Conservation (phyloP, 768 basidiomycete species). For the Pleurotus sapidus region DNA sequence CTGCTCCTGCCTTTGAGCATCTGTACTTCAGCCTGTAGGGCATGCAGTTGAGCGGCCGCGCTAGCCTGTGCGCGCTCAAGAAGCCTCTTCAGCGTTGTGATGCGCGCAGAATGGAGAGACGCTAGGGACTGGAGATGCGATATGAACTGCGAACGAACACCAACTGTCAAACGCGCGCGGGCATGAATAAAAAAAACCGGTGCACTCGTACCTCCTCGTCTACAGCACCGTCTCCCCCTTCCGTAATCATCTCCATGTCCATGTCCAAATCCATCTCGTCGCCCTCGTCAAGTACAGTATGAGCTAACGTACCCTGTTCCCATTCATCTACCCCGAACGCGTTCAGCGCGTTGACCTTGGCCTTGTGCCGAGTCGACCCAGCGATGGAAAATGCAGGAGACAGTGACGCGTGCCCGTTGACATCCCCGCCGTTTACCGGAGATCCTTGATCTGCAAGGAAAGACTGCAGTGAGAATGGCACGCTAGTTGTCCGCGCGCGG, state of each 20-base stretch:
- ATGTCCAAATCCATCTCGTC: slow-evolving; percentile 54
- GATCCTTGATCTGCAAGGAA: neutral
- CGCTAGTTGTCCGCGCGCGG: neutral
- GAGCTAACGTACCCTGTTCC: slow-evolving; percentile 24
- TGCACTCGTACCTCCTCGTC: slow-evolving; percentile 60
- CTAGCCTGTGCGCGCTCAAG: slow-evolving; percentile 79
- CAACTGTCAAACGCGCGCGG: slow-evolving; percentile 5
- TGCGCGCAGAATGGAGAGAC: slow-evolving; percentile 48
- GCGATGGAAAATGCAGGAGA: neutral
- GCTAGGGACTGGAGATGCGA: slow-evolving; percentile 35
- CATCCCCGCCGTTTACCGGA: neutral
- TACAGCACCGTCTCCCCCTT: slow-evolving; percentile 51
- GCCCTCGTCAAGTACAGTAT: slow-evolving; percentile 35
- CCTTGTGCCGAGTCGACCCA: neutral
- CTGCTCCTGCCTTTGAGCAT: slow-evolving; percentile 43
- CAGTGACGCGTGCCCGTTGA: neutral
- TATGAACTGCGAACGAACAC: slow-evolving; percentile 28
- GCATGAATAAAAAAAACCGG: slow-evolving; percentile 2
- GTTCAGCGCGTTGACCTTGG: neutral
- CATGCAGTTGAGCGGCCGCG: slow-evolving; percentile 79
- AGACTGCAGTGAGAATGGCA: slow-evolving; percentile 1
- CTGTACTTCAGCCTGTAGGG: slow-evolving; percentile 77
- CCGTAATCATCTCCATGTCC: slow-evolving; percentile 74
- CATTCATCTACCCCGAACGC: slow-evolving; percentile 18
- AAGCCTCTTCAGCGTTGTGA: slow-evolving; percentile 73